These are phyloP conservation scores for Trapa incisa DNA, from an alignment of 345 rosid species.

Conservation along the genomic window DNA sequence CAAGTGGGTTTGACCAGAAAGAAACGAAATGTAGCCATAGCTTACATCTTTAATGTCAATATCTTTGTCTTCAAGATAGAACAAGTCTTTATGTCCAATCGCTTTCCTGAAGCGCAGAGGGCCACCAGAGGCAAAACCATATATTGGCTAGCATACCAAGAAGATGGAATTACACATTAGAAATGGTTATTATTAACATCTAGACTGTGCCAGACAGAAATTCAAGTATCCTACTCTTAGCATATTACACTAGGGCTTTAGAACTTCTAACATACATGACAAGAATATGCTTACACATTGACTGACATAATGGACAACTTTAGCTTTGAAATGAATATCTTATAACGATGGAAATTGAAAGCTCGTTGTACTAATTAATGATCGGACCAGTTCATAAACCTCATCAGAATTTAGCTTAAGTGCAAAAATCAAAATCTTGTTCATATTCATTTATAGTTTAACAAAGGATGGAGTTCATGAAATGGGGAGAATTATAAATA, in stretches of 20 bases:
- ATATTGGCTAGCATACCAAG: slow-evolving; percentile 48
- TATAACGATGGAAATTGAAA: background rate
- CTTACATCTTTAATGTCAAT: slow-evolving; percentile 93
- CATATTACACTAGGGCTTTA: background rate
- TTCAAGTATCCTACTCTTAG: background rate
- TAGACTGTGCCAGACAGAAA: background rate
- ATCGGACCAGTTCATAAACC: background rate
- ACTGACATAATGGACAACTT: background rate
- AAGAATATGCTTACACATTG: background rate
- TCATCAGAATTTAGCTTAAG: background rate
- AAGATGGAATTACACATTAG: slow-evolving; percentile 6
- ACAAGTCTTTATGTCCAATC: slow-evolving; percentile 76
- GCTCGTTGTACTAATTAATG: background rate
- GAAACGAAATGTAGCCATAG: background rate
- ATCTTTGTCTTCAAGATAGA: slow-evolving; percentile 86
- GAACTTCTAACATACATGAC: background rate
- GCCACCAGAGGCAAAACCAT: slow-evolving; percentile 73
- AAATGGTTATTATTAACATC: background rate
- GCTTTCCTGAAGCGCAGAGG: slow-evolving; percentile 81
- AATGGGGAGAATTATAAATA: background rate
- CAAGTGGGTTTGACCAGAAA: background rate
- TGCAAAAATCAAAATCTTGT: background rate
- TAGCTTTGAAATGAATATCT: background rate
- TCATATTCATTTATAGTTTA: background rate
- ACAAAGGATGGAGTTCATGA: background rate